Evolutionary conservation across 2,329 filamentous ascomycete species (phyloP), one percentile per base, ranked within the genome.

Genomic region (Lasiodiplodia sp.): DNA sequence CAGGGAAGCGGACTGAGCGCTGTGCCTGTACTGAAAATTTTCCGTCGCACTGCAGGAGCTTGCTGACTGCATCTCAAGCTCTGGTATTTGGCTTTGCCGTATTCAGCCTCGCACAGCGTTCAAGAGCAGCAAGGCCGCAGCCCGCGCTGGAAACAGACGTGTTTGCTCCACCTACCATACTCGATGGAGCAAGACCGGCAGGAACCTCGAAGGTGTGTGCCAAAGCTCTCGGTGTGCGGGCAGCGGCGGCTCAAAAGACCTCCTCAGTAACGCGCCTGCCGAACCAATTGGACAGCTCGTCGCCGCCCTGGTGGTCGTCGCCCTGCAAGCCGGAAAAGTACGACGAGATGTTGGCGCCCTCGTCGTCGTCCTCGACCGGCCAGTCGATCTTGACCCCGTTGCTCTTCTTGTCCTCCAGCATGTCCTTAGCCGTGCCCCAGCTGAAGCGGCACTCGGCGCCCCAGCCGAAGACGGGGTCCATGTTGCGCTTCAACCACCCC

Each of bases 381-480:
- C 95, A 98, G 56, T 97, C 93, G 0, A 97, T 91, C 76, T 87
- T 90, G 66, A 91, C 86, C 4, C 87, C 88, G 28, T 28, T 28
- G 28, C 83, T 84, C 10, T 83, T 86, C 77, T 82, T 84, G n/a
- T 84, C 82, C 72, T 97, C 94, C 4, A 99, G 82, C 88, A 98
- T 87, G 75, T 98, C 94, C 82, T 96, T 97, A 2, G 92, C 92
- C 0, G 96, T 98, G 0, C 92, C 92, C 96, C 96, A 99, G 76
- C 94, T 97, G 76, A 97, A 98, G 4, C 96, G 86, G 78, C 93
- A 97, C 81, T 98, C 94, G 28, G 87, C 87, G 0, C 95, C 94
- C 95, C 96, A 99, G 16, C 96, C 96, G 82, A 98, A 99, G 1
- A 98, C 82, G 2, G 93, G 92, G 76, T 99, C 91, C 90, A 97